Conservation (phyloP, 2,329 filamentous ascomycete genomes). For the Hypocrella siamensis region DNA sequence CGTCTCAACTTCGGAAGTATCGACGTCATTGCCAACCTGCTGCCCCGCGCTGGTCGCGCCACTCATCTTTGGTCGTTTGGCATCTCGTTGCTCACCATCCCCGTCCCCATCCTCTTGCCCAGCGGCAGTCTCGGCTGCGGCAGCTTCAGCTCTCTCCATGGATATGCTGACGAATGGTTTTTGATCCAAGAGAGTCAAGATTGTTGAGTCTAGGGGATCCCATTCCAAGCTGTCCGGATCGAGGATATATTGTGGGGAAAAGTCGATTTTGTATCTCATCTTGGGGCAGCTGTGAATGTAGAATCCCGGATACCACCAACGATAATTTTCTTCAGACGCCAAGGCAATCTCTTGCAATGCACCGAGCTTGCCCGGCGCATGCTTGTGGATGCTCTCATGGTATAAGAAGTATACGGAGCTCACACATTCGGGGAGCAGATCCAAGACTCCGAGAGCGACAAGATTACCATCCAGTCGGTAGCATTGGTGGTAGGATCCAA, state of each 20-base stretch:
- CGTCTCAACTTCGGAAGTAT: not conserved
- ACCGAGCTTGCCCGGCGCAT: slow-evolving; percentile 59
- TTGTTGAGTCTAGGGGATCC: slow-evolving; percentile 38
- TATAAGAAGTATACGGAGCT: slow-evolving; percentile 78
- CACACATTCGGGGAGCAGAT: slow-evolving; percentile 60
- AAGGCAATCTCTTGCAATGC: slow-evolving; percentile 59
- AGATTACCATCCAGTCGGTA: slow-evolving; percentile 63
- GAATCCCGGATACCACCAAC: slow-evolving; percentile 67
- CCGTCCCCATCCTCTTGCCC: not conserved
- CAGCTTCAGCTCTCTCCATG: slow-evolving; percentile 12
- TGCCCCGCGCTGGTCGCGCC: too few species aligned
- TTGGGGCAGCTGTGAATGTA: slow-evolving; percentile 72
- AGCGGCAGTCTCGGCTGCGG: not conserved
- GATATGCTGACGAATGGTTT: slow-evolving; percentile 40
- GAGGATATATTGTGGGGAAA: slow-evolving; percentile 56
- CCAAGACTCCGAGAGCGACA: slow-evolving; percentile 61
- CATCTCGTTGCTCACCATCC: not conserved
- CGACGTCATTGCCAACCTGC: not conserved
- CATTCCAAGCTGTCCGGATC: slow-evolving; percentile 51
- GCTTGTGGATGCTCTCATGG: slow-evolving; percentile 54
- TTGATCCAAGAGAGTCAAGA: slow-evolving; percentile 33
- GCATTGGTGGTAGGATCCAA: slow-evolving; percentile 71
- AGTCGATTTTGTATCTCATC: slow-evolving; percentile 77
- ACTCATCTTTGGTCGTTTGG: slow-evolving; percentile 1
- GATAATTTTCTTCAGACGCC: slow-evolving; percentile 51